These are phyloP conservation scores for Phaffomyces antillensis DNA, from an alignment of 805 yeast genomes.

Conservation along the genomic window DNA sequence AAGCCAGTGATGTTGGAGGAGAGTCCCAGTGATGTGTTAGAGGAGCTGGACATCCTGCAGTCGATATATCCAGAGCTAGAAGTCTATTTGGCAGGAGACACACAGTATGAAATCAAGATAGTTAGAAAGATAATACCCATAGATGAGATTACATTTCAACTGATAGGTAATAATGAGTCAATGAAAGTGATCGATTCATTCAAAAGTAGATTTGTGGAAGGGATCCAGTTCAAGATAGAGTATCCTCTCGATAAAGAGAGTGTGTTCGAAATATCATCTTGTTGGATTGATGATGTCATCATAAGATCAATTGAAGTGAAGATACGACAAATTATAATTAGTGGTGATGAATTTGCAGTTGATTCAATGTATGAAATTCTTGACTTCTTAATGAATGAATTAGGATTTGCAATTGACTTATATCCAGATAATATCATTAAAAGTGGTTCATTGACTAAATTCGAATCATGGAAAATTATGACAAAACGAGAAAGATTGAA, in stretches of 20 bases:
- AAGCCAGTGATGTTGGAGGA: not conserved
- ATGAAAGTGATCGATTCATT: too few relatives aligned
- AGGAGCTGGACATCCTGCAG: not conserved
- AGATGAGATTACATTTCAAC: not conserved
- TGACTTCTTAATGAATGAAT: constrained; percentile 30
- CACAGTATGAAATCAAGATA: not conserved
- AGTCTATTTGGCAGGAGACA: not conserved
- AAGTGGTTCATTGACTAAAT: constrained; percentile 1
- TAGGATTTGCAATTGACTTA: constrained; percentile 2
- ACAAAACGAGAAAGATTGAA: constrained; percentile 19
- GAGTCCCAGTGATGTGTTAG: not conserved
- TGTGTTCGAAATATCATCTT: not conserved
- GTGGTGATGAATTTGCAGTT: constrained; percentile 20
- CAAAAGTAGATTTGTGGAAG: too few relatives aligned
- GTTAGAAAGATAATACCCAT: not conserved
- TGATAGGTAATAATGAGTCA: not conserved
- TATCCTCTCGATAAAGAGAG: not conserved
- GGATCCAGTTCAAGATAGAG: too few relatives aligned
- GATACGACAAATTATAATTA: not conserved
- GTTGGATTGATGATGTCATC: not conserved
- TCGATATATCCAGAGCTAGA: not conserved
- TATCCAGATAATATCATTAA: constrained; percentile 10
- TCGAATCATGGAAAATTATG: constrained; percentile 15
- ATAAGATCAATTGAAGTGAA: too few relatives aligned
- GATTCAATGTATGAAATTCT: constrained; percentile 34